phyloP scores from a whole-genome alignment of 2,329 filamentous ascomycete species.

The Chaetomium globosum region DNA sequence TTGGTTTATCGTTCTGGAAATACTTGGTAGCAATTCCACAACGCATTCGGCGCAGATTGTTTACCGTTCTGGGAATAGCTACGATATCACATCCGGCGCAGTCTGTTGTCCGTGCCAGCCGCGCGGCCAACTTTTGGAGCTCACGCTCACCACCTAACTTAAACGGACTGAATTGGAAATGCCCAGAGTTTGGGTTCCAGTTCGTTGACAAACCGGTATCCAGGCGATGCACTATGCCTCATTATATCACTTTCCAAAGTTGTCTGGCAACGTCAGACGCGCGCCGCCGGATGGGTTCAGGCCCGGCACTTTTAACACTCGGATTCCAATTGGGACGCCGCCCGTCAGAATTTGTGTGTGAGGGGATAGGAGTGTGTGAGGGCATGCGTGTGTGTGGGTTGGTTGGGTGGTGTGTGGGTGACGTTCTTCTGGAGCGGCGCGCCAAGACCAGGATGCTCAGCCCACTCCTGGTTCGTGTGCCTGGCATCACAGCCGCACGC shows the following conservation, averaged over 20 bases:
- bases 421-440: not conserved
- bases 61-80: no score
- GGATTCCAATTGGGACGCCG: not conserved
- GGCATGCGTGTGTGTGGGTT: not conserved
- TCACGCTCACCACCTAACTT: not conserved
- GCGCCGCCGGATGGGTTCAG: not conserved
- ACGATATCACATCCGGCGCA: no score
- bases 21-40: not conserved
- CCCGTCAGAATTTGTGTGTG: not conserved
- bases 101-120: no score
- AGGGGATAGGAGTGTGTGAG: not conserved
- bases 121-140: not conserved
- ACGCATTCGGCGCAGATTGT: not conserved
- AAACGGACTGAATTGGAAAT: not conserved
- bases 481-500: constrained; percentile 14
- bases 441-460: constrained; percentile 11
- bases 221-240: not conserved
- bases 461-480: not conserved
- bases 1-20: not conserved
- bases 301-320: not conserved
- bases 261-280: constrained; percentile 1
- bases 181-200: not conserved
- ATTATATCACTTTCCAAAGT: constrained; percentile 3
- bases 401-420: not conserved
- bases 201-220: not conserved